Conservation (phyloP, 805 yeast genomes). For the Kodamaea jinghongensis region DNA sequence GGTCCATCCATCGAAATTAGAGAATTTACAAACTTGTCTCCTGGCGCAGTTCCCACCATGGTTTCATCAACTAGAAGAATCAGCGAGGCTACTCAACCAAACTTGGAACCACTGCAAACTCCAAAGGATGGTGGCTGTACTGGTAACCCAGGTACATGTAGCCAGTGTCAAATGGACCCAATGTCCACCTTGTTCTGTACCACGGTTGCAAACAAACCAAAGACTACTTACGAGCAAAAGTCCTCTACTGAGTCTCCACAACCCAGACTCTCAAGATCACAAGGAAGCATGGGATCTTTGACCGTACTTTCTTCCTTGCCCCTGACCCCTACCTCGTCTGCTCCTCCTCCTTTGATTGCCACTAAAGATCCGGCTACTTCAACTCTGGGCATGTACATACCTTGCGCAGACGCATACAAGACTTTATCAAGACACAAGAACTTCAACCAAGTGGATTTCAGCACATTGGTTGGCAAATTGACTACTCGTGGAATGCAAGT, state of each 20-base stretch:
- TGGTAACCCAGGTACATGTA: conserved; percentile 86
- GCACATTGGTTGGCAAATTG: conserved; percentile 69
- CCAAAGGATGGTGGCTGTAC: conserved; percentile 54
- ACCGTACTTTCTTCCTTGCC: conserved; percentile 15
- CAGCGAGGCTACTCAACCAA: not conserved
- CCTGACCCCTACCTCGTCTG: conserved; percentile 17
- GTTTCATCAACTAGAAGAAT: conserved; percentile 17
- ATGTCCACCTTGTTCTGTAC: conserved; percentile 87
- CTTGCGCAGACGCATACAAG: conserved; percentile 87
- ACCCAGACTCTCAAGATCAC: conserved; percentile 11
- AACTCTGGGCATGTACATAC: conserved; percentile 57
- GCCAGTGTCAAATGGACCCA: conserved; percentile 81
- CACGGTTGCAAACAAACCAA: conserved; percentile 63
- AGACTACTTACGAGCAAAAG: conserved; percentile 7
- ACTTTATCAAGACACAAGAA: conserved; percentile 80
- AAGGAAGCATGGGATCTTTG: conserved; percentile 13
- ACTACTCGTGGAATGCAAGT: conserved; percentile 85
- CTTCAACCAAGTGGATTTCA: conserved; percentile 70
- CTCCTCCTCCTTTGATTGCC: conserved; percentile 14
- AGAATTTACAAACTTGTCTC: conserved; percentile 39
- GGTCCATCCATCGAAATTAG: conserved; percentile 58
- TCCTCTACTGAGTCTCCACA: conserved; percentile 5
- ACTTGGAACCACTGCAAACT: conserved; percentile 10
- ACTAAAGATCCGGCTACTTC: conserved; percentile 15
- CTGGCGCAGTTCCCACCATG: conserved; percentile 38